Evolutionary conservation across 345 rosid genomes (phyloP), one percentile per base, ranked within the genome.

Genomic region (thale cress (Arabidopsis thaliana)): DNA sequence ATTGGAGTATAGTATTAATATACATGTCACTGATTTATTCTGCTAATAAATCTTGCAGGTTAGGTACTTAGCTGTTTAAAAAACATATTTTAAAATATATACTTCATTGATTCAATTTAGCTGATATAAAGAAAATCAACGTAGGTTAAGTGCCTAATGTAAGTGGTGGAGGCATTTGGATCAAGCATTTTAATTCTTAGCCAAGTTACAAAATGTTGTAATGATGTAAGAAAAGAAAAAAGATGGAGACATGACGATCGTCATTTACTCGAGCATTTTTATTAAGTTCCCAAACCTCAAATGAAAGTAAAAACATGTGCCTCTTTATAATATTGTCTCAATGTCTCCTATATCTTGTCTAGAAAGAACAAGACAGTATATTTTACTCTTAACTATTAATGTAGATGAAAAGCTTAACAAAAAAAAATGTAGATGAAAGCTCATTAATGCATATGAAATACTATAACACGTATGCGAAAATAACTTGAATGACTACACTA

Each of bases 181-280:
- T 70, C 56, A 12, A 24, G 22, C 64, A 42, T 56, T 69, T 12
- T n/a, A n/a, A n/a, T n/a, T 41, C 8, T 30, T 55, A 57, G 44
- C 33, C 20, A 57, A 20, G 50, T 69, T 41, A 8, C 16, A n/a
- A 24, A 16, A 0, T 30, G 22, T 32, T 65, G 32, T 65, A 3
- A 11, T 65, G 30, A 20, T 48, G 11, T 46, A n/a, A 4, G 25
- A 25, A 24, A 36, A 12, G 20, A 5, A 28, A 2, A n/a, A 8
- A 50, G 5, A 11, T 42, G 4, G 1, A 28, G 6, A 11, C 0
- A 57, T 32, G 41, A 16, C 20, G 20, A 16, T 16, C 20, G 51
- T 48, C 11, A 7, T 20, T 7, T 48, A 48, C 25, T 48, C 20
- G 52, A 20, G 52, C 52, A 48, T 16, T 48, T 48, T 48, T 11